These are phyloP conservation scores for Fusarium camptoceras DNA, from an alignment of 2,329 filamentous ascomycete genomes.

Conservation along the genomic window DNA sequence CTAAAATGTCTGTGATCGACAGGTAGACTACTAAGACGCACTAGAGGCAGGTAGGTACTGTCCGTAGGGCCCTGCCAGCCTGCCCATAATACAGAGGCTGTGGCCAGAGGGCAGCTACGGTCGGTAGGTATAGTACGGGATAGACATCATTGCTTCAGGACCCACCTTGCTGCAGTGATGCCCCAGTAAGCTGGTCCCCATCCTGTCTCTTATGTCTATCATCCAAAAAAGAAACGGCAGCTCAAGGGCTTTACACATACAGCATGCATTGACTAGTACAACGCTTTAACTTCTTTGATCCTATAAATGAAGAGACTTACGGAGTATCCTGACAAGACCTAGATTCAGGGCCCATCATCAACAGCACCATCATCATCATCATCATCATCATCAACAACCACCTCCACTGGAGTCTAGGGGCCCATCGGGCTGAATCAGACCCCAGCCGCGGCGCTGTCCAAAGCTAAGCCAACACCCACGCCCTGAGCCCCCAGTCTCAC, in stretches of 20 bases:
- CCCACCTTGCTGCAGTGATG: not conserved
- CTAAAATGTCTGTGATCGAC: constrained; percentile 19
- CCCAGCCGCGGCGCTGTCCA: constrained; percentile 35
- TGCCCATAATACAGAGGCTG: not conserved
- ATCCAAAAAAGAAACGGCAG: constrained; percentile 17
- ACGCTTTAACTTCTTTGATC: constrained; percentile 25
- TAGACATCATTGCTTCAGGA: not conserved
- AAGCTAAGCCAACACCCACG: constrained; percentile 29
- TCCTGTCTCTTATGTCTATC: constrained; percentile 18
- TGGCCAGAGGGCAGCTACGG: not conserved
- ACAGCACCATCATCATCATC: not conserved
- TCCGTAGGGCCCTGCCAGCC: not conserved
- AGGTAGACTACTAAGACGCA: not conserved
- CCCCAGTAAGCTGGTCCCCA: constrained; percentile 30
- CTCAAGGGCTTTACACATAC: not conserved
- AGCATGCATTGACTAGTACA: not conserved
- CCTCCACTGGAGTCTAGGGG: constrained; percentile 24
- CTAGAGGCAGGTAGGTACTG: not conserved
- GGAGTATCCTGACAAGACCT: not conserved
- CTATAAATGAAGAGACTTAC: not conserved
- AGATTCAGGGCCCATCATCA: not conserved
- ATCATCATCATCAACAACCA: not conserved
- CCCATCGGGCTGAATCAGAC: constrained; percentile 37
- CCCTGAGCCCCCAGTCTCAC: constrained; percentile 16
- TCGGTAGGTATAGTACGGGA: not conserved